Conservation (phyloP, 768 basidiomycete species). For the Termitomyces sp. region DNA sequence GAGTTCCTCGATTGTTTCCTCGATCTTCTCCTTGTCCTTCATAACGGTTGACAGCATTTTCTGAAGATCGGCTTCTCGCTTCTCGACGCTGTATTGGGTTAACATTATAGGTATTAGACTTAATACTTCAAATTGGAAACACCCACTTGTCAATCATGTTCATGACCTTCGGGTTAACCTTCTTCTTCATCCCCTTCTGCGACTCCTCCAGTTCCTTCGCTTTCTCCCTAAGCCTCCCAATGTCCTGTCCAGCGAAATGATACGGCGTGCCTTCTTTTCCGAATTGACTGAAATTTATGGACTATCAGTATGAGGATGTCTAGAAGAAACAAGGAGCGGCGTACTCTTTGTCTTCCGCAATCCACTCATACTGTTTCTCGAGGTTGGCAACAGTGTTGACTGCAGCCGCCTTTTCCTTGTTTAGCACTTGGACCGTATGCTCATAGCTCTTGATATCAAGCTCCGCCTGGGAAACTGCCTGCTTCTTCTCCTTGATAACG, state of each 20-base stretch:
- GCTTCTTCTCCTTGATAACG: conserved; percentile 78
- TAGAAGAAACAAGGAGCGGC: conserved; percentile 21
- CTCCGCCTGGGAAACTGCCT: conserved; percentile 60
- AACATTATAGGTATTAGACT: background rate
- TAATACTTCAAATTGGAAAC: background rate
- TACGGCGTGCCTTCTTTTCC: conserved; percentile 77
- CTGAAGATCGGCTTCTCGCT: conserved; percentile 79
- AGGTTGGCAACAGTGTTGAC: conserved; percentile 48
- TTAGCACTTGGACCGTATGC: conserved; percentile 57
- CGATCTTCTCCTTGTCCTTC: conserved; percentile 93
- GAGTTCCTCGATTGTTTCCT: conserved; percentile 87
- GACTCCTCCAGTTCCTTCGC: conserved; percentile 69
- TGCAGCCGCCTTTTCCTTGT: conserved; percentile 60
- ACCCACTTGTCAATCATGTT: conserved; percentile 91
- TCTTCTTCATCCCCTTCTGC: conserved; percentile 89
- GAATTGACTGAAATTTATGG: conserved; percentile 54
- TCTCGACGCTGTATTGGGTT: conserved; percentile 67
- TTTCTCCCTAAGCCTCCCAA: conserved; percentile 52
- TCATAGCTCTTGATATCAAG: conserved; percentile 59
- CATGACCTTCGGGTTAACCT: conserved; percentile 92
- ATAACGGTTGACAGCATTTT: conserved; percentile 86
- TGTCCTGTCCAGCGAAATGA: conserved; percentile 68
- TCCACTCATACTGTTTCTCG: conserved; percentile 89
- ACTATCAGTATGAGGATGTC: background rate
- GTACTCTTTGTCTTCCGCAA: conserved; percentile 79